Conservation (phyloP, 805 yeast genomes). For the Monosporozyma yasuniensis region DNA sequence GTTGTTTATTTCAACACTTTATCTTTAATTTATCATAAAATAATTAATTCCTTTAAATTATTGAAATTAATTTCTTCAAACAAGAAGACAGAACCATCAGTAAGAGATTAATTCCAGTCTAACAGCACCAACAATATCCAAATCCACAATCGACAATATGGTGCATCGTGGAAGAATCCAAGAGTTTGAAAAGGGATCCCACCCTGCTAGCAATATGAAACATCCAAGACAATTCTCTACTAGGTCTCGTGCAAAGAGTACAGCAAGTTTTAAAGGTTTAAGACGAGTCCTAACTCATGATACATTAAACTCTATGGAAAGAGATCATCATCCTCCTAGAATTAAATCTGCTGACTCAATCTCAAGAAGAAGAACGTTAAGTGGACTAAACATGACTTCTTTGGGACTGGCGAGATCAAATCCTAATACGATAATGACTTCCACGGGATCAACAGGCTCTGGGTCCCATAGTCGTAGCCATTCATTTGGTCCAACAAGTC, state of each 20-base stretch:
- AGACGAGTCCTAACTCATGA: slow-evolving; percentile 24
- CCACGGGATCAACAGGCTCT: neutral
- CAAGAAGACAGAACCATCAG: neutral
- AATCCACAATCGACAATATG: slow-evolving; percentile 5
- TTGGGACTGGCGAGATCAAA: slow-evolving; percentile 21
- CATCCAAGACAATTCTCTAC: slow-evolving; percentile 22
- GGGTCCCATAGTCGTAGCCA: slow-evolving; percentile 3
- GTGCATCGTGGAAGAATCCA: slow-evolving; percentile 13
- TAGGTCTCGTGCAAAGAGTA: slow-evolving; percentile 26
- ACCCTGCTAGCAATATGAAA: slow-evolving; percentile 10
- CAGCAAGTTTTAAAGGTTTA: slow-evolving; percentile 26
- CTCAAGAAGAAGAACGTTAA: slow-evolving; percentile 20
- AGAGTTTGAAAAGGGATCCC: slow-evolving; percentile 2
- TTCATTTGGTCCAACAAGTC: slow-evolving; percentile 9
- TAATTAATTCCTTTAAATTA: neutral
- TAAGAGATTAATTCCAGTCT: too few relatives aligned
- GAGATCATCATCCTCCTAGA: slow-evolving; percentile 7
- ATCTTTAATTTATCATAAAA: neutral
- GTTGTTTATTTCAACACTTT: neutral
- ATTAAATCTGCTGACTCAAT: slow-evolving; percentile 25
- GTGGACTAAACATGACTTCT: slow-evolving; percentile 29
- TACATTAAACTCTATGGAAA: slow-evolving; percentile 9
- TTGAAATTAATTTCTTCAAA: neutral
- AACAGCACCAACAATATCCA: neutral
- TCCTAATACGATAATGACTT: slow-evolving; percentile 6